Base-by-base conservation (phyloP, 495 filamentous ascomycete species). In the Lasiosphaeris hirsuta region DNA sequence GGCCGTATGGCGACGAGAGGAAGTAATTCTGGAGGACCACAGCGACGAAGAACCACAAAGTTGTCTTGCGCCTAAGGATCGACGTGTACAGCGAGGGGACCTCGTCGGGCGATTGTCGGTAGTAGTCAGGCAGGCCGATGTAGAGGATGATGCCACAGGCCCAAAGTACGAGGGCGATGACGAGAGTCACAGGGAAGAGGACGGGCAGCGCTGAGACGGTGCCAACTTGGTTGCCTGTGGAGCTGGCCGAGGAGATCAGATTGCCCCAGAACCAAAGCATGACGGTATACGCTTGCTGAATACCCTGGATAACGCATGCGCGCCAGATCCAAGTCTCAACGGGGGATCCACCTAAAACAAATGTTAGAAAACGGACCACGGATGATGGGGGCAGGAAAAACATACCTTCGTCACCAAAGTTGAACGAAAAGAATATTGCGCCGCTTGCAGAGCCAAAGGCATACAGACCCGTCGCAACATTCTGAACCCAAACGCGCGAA, bases 11-110 rank as follows among this genome's bases (percentile, higher is more conserved):
- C 0, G 79, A 67, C 7, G 78, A 76, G 43, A 86, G 76, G 65
- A 73, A 86, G 72, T 79, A 86, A 58, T 87, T 87, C 66, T 86
- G 84, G 34, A 87, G 69, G 55, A 86, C 60, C 53, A 86, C 81
- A 38, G 76, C 69, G 56, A 85, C 65, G 66, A 85, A 76, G 69
- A 81, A 81, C 79, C 79, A 81, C 18, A 83, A 65, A 11, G 85
- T 77, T 56, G 84, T 82, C 47, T 83, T 82, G 13, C 84, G 75
- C 17, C 81, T 80, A 56, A 77, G 64, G 11, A 86, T 62, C 9
- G 80, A 77, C 2, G 51, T 76, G 72, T 77, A 86, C 59, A 78
- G 81, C 37, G 69, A 77, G 0, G 87, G 87, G 1, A 90, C 80
- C 49, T 81, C 80, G 54, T 87, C 87, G 0, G 87, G 86, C 3